Base-by-base conservation (phyloP, 2,329 filamentous ascomycete genomes). In the Macrophomina tecta region DNA sequence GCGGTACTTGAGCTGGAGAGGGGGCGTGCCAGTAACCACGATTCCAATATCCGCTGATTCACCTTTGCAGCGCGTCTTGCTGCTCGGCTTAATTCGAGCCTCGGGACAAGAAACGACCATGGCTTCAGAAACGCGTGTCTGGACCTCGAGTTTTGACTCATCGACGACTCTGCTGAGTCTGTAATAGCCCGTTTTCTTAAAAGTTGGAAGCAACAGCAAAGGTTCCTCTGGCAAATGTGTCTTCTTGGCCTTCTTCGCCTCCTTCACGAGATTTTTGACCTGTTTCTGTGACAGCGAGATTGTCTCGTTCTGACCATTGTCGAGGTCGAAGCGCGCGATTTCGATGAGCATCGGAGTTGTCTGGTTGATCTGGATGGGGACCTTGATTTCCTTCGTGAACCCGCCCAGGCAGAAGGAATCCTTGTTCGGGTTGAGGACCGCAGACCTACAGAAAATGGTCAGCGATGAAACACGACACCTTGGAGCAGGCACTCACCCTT, bases 301-400 rank as follows among this genome's bases (percentile, higher is more conserved):
- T 0, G 88, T 90, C 79, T 97, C 94, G 69, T 94, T 91, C 66
- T 85, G 83, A 70, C 90, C 90, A 2, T 90, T 93, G 5, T 94
- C 90, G 40, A 97, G 85, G 75, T 98, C 94, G 71, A 92, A 87
- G 51, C 94, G 92, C 51, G 94, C 77, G n/a, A 99, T 82, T 77
- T 99, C 94, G 69, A 99, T 93, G 67, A 92, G 86, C 70, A 93
- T 90, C 0, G 95, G 96, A 40, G 91, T 88, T 5, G 94, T 98
- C 69, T 97, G 92, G 78, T 99, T 99, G 82, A 99, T 94, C 74
- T 89, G 91, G 53, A 99, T 91, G 1, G 94, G 95, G 36, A 99
- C 82, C 62, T 86, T 83, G 46, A 89, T 86, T 8, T 85, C 82
- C 36, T 85, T 84, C 67, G 85, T 87, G 28, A 86, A 82, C 51